Conservation (phyloP, 495 filamentous ascomycete species). For the Chaetomium fimeti region DNA sequence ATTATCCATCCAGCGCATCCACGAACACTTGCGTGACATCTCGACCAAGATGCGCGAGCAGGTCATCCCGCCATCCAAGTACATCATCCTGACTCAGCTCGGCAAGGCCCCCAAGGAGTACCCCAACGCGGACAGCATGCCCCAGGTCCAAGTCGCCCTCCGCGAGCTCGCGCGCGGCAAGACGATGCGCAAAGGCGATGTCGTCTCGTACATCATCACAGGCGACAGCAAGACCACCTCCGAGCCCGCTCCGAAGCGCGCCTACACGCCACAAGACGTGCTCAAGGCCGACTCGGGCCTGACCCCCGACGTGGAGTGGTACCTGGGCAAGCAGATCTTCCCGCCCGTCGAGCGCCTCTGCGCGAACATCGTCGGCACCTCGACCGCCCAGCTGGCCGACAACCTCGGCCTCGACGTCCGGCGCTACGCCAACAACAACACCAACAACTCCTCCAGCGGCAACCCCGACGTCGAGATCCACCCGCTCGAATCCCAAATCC, state of each 20-base stretch:
- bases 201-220: slow-evolving; percentile 93
- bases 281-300: slow-evolving; percentile 69
- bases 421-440: slow-evolving; percentile 64
- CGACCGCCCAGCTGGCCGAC: slow-evolving; percentile 81
- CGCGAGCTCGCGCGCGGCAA: slow-evolving; percentile 85
- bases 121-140: slow-evolving; percentile 89
- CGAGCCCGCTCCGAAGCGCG: slow-evolving; percentile 78
- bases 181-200: slow-evolving; percentile 83
- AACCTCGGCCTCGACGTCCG: slow-evolving; percentile 87
- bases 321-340: slow-evolving; percentile 96
- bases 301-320: slow-evolving; percentile 89
- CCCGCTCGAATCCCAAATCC: slow-evolving; percentile 89
- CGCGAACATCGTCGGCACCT: slow-evolving; percentile 89
- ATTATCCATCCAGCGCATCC: slow-evolving; percentile 80
- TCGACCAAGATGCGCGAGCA: slow-evolving; percentile 78
- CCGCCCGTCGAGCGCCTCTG: slow-evolving; percentile 97
- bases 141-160: slow-evolving; percentile 93
- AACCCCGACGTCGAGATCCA: slow-evolving; percentile 67
- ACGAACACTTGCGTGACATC: slow-evolving; percentile 85
- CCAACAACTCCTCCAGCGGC: slow-evolving; percentile 24
- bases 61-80: slow-evolving; percentile 72
- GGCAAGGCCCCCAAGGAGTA: slow-evolving; percentile 92
- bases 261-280: slow-evolving; percentile 82
- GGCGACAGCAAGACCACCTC: slow-evolving; percentile 69
- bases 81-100: slow-evolving; percentile 96